Evolutionary conservation across 78 protist species (phyloP).

Genomic region (Dictyostelium capitatum): DNA sequence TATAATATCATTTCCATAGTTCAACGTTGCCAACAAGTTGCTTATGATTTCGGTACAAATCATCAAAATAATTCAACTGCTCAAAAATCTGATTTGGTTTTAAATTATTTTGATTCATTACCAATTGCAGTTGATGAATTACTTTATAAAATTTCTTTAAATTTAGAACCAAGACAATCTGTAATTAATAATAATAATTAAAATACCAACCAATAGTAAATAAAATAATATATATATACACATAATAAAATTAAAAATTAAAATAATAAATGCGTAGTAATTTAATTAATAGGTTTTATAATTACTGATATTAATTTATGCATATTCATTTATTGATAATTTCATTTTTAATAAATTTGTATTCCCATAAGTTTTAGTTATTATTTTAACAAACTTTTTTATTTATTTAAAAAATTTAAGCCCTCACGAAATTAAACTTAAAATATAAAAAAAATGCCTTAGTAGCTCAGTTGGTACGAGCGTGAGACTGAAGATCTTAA

Average conservation of each 20-base stretch:
- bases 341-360: too few relatives aligned
- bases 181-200: too few relatives aligned
- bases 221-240: too few relatives aligned
- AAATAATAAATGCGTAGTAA: too few relatives aligned
- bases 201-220: not conserved
- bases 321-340: too few relatives aligned
- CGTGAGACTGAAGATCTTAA: constrained; percentile 68
- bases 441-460: constrained; percentile 17
- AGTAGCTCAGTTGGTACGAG: constrained; percentile 61
- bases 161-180: constrained; percentile 61
- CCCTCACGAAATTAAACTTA: too few relatives aligned
- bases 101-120: constrained; percentile 47
- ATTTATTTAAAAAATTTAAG: too few relatives aligned
- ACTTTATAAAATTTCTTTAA: constrained; percentile 62
- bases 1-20: constrained; percentile 69
- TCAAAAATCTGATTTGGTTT: constrained; percentile 21
- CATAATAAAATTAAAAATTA: too few relatives aligned
- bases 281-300: too few relatives aligned
- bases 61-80: not conserved
- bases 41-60: constrained; percentile 42
- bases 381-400: too few relatives aligned
- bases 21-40: constrained; percentile 74
- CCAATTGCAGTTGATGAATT: constrained; percentile 73
- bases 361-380: too few relatives aligned
- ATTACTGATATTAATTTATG: too few relatives aligned